A percentile compares a stretch with the other conserved stretches of the same genome.
Conservation (phyloP, 2,329 filamentous ascomycete species). For the Camptophora hylomeconis region DNA sequence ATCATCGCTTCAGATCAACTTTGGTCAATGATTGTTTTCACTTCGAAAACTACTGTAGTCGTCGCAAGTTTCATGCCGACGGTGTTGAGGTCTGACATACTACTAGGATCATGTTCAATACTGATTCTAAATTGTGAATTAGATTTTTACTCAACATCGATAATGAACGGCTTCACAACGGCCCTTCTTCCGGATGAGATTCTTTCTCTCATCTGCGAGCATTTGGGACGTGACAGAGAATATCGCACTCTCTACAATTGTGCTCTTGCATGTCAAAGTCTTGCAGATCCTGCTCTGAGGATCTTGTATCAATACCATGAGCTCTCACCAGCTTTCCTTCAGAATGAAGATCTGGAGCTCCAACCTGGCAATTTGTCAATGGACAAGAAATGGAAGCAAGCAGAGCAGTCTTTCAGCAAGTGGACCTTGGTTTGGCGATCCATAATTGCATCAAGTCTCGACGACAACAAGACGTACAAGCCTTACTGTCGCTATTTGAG, state of each 20-base stretch:
- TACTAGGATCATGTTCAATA: too few relatives aligned
- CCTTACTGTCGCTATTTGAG: slow-evolving; percentile 59
- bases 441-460: slow-evolving; percentile 52
- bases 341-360: slow-evolving; percentile 15
- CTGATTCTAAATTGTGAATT: too few relatives aligned
- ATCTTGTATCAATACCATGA: slow-evolving; percentile 47
- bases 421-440: slow-evolving; percentile 57
- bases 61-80: too few relatives aligned
- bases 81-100: too few relatives aligned
- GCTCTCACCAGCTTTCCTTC: slow-evolving; percentile 14
- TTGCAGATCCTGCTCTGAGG: slow-evolving; percentile 47
- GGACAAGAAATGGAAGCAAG: slow-evolving; percentile 21
- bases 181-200: slow-evolving; percentile 15
- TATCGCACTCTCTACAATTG: slow-evolving; percentile 49
- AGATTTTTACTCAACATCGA: too few relatives aligned
- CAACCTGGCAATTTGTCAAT: too few relatives aligned
- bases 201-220: slow-evolving; percentile 36
- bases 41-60: too few relatives aligned
- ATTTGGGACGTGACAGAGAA: slow-evolving; percentile 42
- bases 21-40: too few relatives aligned
- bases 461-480: slow-evolving; percentile 40
- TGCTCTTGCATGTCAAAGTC: slow-evolving; percentile 40
- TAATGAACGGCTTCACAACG: too few relatives aligned
- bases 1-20: too few relatives aligned
- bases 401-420: slow-evolving; percentile 37